Evolutionary conservation across 2,329 filamentous ascomycete species (phyloP), one percentile per base, ranked within the genome.

Genomic region (Penicillium expansum): DNA sequence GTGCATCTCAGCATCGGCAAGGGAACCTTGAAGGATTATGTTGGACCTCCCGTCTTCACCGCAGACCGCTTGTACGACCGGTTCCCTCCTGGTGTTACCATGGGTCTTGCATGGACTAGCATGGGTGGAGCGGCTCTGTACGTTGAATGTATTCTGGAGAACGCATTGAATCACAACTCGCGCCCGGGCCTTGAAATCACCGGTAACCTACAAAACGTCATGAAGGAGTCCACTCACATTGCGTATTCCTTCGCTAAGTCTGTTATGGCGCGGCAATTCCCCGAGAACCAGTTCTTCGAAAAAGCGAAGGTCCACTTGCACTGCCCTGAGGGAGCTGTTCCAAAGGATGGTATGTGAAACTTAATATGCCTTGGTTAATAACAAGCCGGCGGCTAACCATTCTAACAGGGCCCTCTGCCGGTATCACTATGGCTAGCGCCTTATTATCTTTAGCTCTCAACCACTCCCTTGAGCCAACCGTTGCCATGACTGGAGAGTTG

Each of bases 61-160:
- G 91, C 94, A 5, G 94, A 99, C 75, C 87, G 95, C 53, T 82
- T 99, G 14, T 99, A 97, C 79, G 94, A 99, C 68, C 86, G 87
- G 47, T 96, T 92, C 57, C 94, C 95, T 4, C 85, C 94, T 2
- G 94, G 94, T 75, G 94, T 99, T 16, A 90, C 92, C 22, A 97
- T 99, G 94, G 94, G 94, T 63, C 84, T 99, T 51, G 94, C 94
- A 8, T 99, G 94, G 94, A 99, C 95, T 8, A 91, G 92, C 70
- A 91, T 99, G 85, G 94, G 94, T 59, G 94, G 94, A 58, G 91
- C 94, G 5, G 94, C 94, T 50, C 87, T 99, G 73, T 99, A 99
- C 75, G 91, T 99, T 56, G 94, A 99, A 77, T 95, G 92, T 1
- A 97, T 99, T 61, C 80, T 99, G 50, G 92, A 99, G 72, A 89